Conservation (phyloP, 768 basidiomycete genomes). For the Termitomyces sp. region DNA sequence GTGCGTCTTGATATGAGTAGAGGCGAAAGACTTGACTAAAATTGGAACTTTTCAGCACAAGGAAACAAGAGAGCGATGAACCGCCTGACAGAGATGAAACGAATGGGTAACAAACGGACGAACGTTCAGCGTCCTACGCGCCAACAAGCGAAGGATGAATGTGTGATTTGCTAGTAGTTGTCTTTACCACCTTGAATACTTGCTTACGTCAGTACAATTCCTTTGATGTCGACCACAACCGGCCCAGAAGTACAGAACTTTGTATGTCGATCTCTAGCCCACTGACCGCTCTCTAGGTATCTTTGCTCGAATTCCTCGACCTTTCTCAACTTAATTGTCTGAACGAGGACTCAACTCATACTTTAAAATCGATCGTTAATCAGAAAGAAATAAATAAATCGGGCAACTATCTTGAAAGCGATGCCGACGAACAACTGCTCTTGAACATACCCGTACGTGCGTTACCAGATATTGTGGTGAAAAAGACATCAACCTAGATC, state of each 20-base stretch:
- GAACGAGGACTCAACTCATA: constrained; percentile 57
- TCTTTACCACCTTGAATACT: constrained; percentile 4
- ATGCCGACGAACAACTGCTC: constrained; percentile 72
- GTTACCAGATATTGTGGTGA: neutral
- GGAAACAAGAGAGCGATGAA: constrained; percentile 98
- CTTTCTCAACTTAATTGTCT: constrained; percentile 62
- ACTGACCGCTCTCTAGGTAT: constrained; percentile 34
- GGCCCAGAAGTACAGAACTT: constrained; percentile 14
- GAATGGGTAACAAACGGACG: constrained; percentile 75
- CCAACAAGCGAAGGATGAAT: constrained; percentile 92
- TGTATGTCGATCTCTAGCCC: neutral
- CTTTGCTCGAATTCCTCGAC: constrained; percentile 60
- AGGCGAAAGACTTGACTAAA: neutral
- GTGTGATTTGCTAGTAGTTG: constrained; percentile 64
- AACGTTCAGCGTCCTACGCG: constrained; percentile 85
- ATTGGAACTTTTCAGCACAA: constrained; percentile 59
- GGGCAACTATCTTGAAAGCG: constrained; percentile 54
- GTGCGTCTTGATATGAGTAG: constrained; percentile 44
- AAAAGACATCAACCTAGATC: constrained; percentile 5
- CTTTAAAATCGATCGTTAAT: constrained; percentile 50
- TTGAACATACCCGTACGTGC: constrained; percentile 61
- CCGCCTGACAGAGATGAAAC: constrained; percentile 93
- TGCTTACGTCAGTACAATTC: constrained; percentile 16
- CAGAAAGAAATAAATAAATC: constrained; percentile 44
- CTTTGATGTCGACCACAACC: constrained; percentile 16